These are phyloP conservation scores for Pichia thaimueangensis DNA, from an alignment of 805 yeast species.

Conservation along the genomic window DNA sequence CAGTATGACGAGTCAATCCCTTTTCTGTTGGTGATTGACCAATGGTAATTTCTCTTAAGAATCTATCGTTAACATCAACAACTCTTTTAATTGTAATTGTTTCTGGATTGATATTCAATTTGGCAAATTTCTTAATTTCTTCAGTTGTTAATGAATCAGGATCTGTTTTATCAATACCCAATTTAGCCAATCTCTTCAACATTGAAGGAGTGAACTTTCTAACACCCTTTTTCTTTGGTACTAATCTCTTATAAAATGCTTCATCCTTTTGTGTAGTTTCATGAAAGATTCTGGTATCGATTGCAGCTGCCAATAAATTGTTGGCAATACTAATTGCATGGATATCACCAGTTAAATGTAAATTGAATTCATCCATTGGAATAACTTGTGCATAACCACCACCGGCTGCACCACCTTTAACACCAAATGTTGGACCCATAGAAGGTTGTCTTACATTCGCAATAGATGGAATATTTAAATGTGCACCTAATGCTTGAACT, in stretches of 20 bases:
- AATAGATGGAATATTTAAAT: constrained; percentile 57
- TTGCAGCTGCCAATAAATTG: constrained; percentile 76
- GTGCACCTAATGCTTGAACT: constrained; percentile 77
- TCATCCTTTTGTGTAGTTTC: constrained; percentile 69
- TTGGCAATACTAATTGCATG: constrained; percentile 82
- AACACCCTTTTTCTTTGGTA: constrained; percentile 66
- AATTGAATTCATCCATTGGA: constrained; percentile 84
- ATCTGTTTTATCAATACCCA: constrained; percentile 62
- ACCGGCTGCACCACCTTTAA: constrained; percentile 89
- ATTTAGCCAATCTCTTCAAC: constrained; percentile 58
- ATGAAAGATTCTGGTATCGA: constrained; percentile 82
- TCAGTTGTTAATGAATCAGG: constrained; percentile 69
- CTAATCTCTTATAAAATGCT: constrained; percentile 66
- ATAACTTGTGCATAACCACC: constrained; percentile 85
- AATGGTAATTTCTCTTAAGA: constrained; percentile 68
- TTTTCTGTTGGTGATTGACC: constrained; percentile 81
- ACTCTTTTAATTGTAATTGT: constrained; percentile 79
- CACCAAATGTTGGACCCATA: constrained; percentile 86
- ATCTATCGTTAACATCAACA: constrained; percentile 79
- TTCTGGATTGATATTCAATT: constrained; percentile 72
- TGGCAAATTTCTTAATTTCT: constrained; percentile 57
- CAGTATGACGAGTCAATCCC: constrained; percentile 65
- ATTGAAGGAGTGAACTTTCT: constrained; percentile 63
- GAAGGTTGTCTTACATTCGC: constrained; percentile 86
- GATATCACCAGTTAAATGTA: constrained; percentile 82